Evolutionary conservation across 2,329 filamentous ascomycete genomes (phyloP).

Genomic region (Thielaviopsis ethacetica): DNA sequence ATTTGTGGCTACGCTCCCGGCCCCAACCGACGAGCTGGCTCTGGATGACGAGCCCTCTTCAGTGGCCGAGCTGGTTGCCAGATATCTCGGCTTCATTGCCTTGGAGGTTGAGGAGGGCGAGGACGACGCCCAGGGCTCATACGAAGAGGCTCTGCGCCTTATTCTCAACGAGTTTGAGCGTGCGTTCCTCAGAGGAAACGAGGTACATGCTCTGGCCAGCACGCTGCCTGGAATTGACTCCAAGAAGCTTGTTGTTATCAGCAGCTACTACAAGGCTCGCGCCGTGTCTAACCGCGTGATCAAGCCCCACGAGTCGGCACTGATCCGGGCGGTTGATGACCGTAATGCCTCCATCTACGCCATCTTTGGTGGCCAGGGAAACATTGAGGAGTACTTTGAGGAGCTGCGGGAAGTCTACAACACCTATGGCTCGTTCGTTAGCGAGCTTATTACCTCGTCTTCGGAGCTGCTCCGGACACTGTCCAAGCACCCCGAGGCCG

Average conservation of each 20-base stretch:
- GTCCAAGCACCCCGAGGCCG: slow-evolving; percentile 66
- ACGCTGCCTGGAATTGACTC: slow-evolving; percentile 74
- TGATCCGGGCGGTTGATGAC: slow-evolving; percentile 76
- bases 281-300: slow-evolving; percentile 71
- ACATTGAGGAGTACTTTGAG: slow-evolving; percentile 99
- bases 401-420: slow-evolving; percentile 82
- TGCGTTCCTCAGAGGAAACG: slow-evolving; percentile 84
- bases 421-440: slow-evolving; percentile 82
- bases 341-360: slow-evolving; percentile 74
- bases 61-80: slow-evolving; percentile 74
- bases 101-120: slow-evolving; percentile 83
- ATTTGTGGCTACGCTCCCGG: slow-evolving; percentile 71
- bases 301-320: slow-evolving; percentile 82
- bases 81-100: slow-evolving; percentile 84
- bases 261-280: slow-evolving; percentile 82
- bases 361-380: slow-evolving; percentile 93
- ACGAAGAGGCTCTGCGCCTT: slow-evolving; percentile 82
- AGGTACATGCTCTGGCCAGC: slow-evolving; percentile 81
- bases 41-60: slow-evolving; percentile 99
- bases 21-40: slow-evolving; percentile 89
- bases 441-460: slow-evolving; percentile 64
- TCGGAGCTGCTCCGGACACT: slow-evolving; percentile 79
- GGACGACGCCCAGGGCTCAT: slow-evolving; percentile 74
- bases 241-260: slow-evolving; percentile 83
- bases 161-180: slow-evolving; percentile 93